Conservation (phyloP, 805 yeast genomes). For the Ogataea zsoltii region DNA sequence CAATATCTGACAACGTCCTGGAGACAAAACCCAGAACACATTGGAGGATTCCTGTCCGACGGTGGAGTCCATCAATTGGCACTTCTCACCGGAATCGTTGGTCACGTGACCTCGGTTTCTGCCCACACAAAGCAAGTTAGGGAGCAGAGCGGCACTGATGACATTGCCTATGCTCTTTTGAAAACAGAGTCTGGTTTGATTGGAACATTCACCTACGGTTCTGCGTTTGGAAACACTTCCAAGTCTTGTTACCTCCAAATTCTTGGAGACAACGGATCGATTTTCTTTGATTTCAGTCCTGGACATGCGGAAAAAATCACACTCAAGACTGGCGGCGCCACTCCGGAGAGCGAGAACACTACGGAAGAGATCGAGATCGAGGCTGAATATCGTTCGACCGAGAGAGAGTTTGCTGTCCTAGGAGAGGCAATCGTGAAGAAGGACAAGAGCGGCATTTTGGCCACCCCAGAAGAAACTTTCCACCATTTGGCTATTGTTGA, state of each 20-base stretch:
- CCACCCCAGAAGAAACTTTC: conserved; percentile 77
- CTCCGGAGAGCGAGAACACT: conserved; percentile 48
- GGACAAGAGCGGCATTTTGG: conserved; percentile 23
- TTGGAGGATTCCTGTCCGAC: conserved; percentile 90
- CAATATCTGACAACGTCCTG: conserved; percentile 72
- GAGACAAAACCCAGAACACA: conserved; percentile 89
- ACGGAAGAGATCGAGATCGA: conserved; percentile 39
- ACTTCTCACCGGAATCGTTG: conserved; percentile 76
- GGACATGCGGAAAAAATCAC: conserved; percentile 40
- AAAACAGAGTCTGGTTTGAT: conserved; percentile 58
- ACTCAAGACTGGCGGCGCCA: conserved; percentile 52
- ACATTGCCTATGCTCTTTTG: conserved; percentile 72
- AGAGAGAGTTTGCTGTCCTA: conserved; percentile 48
- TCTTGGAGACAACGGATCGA: conserved; percentile 78
- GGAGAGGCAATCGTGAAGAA: conserved; percentile 36
- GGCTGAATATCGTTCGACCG: conserved; percentile 44
- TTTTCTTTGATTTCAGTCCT: conserved; percentile 67
- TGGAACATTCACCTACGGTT: conserved; percentile 86
- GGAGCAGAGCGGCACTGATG: conserved; percentile 78
- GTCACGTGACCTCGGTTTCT: conserved; percentile 67
- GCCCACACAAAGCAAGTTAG: conserved; percentile 80
- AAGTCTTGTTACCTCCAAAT: conserved; percentile 67
- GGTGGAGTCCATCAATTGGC: conserved; percentile 98
- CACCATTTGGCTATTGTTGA: conserved; percentile 91
- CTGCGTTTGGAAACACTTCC: conserved; percentile 81